A percentile compares a stretch with the other conserved stretches of the same genome.
These are phyloP conservation scores for Xylaria cubensis DNA, from an alignment of 495 filamentous ascomycete genomes.

Conservation along the genomic window DNA sequence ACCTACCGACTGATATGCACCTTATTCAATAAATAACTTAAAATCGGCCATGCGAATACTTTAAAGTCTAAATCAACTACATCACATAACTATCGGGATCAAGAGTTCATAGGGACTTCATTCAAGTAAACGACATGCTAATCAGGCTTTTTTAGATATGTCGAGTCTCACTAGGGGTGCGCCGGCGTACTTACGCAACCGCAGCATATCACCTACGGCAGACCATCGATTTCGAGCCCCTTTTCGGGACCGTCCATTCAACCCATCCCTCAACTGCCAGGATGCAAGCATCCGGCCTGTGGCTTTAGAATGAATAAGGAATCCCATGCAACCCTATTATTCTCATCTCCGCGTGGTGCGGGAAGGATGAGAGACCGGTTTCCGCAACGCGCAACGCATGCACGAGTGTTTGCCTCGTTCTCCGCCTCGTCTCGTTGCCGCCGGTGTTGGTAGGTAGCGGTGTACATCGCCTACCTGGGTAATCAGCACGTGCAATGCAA, in stretches of 20 bases:
- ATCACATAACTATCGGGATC: not conserved
- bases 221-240: not conserved
- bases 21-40: not conserved
- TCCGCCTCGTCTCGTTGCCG: not conserved
- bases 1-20: not conserved
- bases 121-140: not conserved
- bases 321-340: not conserved
- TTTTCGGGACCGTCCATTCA: not conserved
- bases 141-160: not conserved
- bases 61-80: constrained; percentile 1
- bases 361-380: not conserved
- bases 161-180: not conserved
- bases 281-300: not conserved
- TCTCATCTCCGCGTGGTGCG: not conserved
- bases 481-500: not conserved
- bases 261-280: not conserved
- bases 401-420: constrained; percentile 14
- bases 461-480: not conserved
- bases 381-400: not conserved
- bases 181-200: not conserved
- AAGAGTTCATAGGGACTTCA: not conserved
- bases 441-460: not conserved
- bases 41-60: not conserved
- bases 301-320: not conserved
- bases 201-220: not conserved